Base-by-base conservation (phyloP, 257 asterid genomes). In the Solanum microdontum region DNA sequence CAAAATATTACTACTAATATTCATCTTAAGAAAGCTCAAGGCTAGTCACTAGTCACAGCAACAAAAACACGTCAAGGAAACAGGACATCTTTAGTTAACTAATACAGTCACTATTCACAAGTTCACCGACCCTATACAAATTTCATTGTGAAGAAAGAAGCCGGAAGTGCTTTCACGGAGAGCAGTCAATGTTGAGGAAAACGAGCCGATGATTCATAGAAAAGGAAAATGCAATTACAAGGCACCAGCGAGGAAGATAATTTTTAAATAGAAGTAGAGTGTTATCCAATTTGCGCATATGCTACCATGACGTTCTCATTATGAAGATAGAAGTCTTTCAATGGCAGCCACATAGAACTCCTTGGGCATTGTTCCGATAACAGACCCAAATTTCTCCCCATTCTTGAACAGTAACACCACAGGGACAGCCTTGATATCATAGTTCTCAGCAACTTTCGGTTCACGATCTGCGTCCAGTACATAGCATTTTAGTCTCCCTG, bases 351-450 rank as follows among this genome's bases (percentile, higher is more conserved):
- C 92, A 33, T 94, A 95, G 93, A 94, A 96, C 86, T 94, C 95
- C 91, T 94, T 96, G 24, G 98, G 96, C 99, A 96, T 96, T 89
- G 99, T 95, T 39, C 98, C 99, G 21, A 93, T 68, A 72, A 95
- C 89, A 39, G 95, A 88, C 21, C 89, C 97, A 1, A 88, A 85
- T 88, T 93, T 96, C 93, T 91, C 88, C 12, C 98, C 99, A 68
- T 94, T 92, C 84, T 94, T 94, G 87, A 96, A 96, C 93, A 95
- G 88, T 93, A 97, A 73, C 69, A 97, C 96, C 83, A 97, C 98
- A 5, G 98, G 98, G 8, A 94, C 98, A 86, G 98, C 99, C 90
- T 94, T 95, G 36, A 97, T 90, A 36, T 95, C 97, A 64, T 93
- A 95, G 87, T 90, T 80, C 90, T 92, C 98, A 0, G 98, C 94